Percentiles rank a stretch among this genome's conserved stretches.
These are phyloP conservation scores for Plantago major DNA, from an alignment of 257 asterid genomes.

Conservation along the genomic window DNA sequence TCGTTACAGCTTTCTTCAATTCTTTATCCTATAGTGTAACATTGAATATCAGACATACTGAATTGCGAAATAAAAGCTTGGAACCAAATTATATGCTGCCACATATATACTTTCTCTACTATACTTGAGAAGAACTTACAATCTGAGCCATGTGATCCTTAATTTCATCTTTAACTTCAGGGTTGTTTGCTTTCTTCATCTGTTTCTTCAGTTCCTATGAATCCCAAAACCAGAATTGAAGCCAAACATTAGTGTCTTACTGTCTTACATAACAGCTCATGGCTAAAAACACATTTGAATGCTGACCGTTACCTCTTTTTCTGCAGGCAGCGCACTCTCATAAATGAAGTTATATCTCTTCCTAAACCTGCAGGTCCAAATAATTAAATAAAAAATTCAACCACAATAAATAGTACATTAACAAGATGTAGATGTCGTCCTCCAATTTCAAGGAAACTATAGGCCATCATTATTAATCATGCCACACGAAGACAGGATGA, in stretches of 20 bases:
- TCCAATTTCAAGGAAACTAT: too few relatives aligned
- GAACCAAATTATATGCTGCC: slow-evolving; percentile 1
- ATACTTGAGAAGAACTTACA: slow-evolving; percentile 43
- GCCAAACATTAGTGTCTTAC: too few relatives aligned
- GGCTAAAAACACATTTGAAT: slow-evolving; percentile 6
- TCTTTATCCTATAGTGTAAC: slow-evolving; percentile 51
- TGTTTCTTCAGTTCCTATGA: slow-evolving; percentile 59
- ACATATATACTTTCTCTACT: slow-evolving; percentile 4
- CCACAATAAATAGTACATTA: too few relatives aligned
- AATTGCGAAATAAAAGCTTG: slow-evolving; percentile 2
- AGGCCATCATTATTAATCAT: too few relatives aligned
- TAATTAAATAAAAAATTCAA: neutral
- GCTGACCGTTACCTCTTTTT: slow-evolving; percentile 56
- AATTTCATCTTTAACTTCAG: slow-evolving; percentile 46
- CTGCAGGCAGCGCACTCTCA: slow-evolving; percentile 72
- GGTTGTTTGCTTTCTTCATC: slow-evolving; percentile 59
- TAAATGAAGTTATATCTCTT: slow-evolving; percentile 83
- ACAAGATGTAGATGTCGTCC: too few relatives aligned
- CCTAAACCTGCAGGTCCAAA: slow-evolving; percentile 58
- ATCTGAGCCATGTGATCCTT: slow-evolving; percentile 47
- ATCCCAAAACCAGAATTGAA: slow-evolving; percentile 22
- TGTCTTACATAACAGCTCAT: slow-evolving; percentile 5
- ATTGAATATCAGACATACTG: slow-evolving; percentile 6
- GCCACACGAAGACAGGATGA: too few relatives aligned
- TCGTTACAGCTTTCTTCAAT: slow-evolving; percentile 59